Percentiles rank a stretch among this genome's conserved stretches.
phyloP scores from a whole-genome alignment of 495 filamentous ascomycete species.

The Hypoxylon fragiforme region DNA sequence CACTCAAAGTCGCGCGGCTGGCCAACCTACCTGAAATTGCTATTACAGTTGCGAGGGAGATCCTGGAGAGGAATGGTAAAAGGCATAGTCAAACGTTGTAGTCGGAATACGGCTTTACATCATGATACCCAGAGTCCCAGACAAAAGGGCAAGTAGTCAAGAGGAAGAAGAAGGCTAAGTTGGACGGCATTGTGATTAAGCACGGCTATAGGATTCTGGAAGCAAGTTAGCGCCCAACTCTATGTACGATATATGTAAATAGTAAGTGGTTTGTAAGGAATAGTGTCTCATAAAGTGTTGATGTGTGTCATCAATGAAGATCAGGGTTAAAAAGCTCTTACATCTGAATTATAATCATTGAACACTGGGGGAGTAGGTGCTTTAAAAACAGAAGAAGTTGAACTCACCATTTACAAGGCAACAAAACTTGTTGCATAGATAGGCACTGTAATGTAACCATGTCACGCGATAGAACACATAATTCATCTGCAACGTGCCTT shows the following conservation, averaged over 20 bases:
- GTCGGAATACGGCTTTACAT: conserved; percentile 3
- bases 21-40: conserved; percentile 72
- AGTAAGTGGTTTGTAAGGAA: conserved; percentile 13
- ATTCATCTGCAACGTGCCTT: conserved; percentile 38
- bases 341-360: conserved; percentile 54
- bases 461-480: conserved; percentile 14
- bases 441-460: conserved; percentile 13
- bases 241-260: conserved; percentile 13
- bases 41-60: conserved; percentile 57
- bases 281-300: conserved; percentile 56
- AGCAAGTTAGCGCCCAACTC: conserved; percentile 40
- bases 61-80: conserved; percentile 36
- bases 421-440: too few relatives aligned
- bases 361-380: conserved; percentile 38
- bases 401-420: conserved; percentile 50
- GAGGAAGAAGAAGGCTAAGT: neutral
- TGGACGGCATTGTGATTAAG: conserved; percentile 6
- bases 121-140: conserved; percentile 23
- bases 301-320: conserved; percentile 53
- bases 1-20: conserved; percentile 85
- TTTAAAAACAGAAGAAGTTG: conserved; percentile 18
- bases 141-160: neutral
- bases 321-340: conserved; percentile 64
- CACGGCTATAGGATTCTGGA: conserved; percentile 9
- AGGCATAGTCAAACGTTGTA: neutral